Conservation (phyloP, 2,329 filamentous ascomycete species). For the Venturiaceae sp. region DNA sequence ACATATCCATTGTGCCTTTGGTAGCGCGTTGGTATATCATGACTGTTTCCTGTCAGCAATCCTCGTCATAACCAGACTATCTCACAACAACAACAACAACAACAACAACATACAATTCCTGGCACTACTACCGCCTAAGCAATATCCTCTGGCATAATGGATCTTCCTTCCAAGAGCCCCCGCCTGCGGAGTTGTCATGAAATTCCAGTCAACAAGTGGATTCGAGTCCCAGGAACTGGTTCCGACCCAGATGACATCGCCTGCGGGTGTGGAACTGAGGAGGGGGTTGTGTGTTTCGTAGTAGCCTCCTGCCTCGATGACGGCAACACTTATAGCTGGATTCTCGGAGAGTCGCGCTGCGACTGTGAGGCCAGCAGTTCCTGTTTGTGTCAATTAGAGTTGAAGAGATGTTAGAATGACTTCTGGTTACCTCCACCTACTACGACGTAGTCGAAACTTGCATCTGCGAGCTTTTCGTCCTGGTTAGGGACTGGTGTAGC, state of each 20-base stretch:
- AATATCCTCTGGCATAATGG: constrained; percentile 19
- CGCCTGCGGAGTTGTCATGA: constrained; percentile 18
- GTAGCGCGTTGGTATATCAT: constrained; percentile 8
- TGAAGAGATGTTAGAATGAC: neutral
- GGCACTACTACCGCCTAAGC: constrained; percentile 15
- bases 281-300: constrained; percentile 21
- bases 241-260: constrained; percentile 14
- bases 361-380: constrained; percentile 11
- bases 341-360: constrained; percentile 3
- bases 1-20: constrained; percentile 9
- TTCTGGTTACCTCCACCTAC: neutral
- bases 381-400: neutral
- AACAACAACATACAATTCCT: constrained; percentile 6
- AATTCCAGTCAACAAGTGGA: constrained; percentile 19
- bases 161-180: constrained; percentile 7
- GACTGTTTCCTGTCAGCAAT: neutral
- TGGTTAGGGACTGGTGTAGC: neutral
- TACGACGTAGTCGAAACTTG: neutral
- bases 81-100: too few relatives aligned
- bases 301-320: constrained; percentile 13
- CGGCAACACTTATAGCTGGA: constrained; percentile 2
- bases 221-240: constrained; percentile 13
- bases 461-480: neutral
- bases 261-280: constrained; percentile 13
- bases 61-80: neutral